Percentiles rank a stretch among this genome's conserved stretches.
Conservation (phyloP, 768 basidiomycete species). For the Kwoniella sp. region DNA sequence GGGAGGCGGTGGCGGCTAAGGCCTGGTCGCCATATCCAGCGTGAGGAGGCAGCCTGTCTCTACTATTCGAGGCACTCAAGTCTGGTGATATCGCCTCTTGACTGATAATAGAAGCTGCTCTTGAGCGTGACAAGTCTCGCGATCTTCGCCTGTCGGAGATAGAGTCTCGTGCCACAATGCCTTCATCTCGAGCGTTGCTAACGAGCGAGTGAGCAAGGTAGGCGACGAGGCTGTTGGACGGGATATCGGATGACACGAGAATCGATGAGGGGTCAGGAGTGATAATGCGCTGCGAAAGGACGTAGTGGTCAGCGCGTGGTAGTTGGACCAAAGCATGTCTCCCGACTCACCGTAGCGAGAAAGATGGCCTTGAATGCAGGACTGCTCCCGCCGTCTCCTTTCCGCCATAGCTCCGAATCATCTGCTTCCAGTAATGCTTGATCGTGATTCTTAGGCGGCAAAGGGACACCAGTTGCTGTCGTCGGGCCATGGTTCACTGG, state of each 20-base stretch:
- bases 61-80: background rate
- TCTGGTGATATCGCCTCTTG: conserved; percentile 11
- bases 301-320: conserved; percentile 1
- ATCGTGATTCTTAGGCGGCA: background rate
- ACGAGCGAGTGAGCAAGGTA: conserved; percentile 50
- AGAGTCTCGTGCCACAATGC: conserved; percentile 37
- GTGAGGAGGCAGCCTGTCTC: conserved; percentile 1
- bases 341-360: conserved; percentile 42
- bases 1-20: conserved; percentile 40
- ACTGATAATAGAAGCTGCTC: conserved; percentile 38
- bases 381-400: conserved; percentile 45
- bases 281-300: conserved; percentile 37
- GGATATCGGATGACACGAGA: conserved; percentile 30
- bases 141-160: conserved; percentile 27
- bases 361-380: conserved; percentile 50
- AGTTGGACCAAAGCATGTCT: too few species aligned
- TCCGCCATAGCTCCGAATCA: conserved; percentile 39
- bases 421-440: conserved; percentile 24
- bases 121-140: conserved; percentile 13
- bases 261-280: conserved; percentile 51
- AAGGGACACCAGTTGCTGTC: background rate
- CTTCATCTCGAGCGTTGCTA: conserved; percentile 42
- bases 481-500: conserved; percentile 1
- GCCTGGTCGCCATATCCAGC: conserved; percentile 47
- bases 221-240: conserved; percentile 41